These are phyloP conservation scores for Candida sanyaensis DNA, from an alignment of 1,139 yeast species.

Conservation along the genomic window DNA sequence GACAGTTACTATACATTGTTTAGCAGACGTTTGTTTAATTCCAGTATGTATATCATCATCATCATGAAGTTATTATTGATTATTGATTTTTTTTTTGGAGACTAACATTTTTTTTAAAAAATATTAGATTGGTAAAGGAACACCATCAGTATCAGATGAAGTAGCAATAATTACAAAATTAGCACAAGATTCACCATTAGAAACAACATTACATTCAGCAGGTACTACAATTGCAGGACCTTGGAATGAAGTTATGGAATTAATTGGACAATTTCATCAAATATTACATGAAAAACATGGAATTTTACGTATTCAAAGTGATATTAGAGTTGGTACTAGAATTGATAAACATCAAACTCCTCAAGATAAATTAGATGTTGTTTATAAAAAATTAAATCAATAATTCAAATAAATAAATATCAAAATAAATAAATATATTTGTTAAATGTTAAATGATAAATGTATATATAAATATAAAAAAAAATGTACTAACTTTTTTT, in stretches of 20 bases:
- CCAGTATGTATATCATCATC: conserved; percentile 40
- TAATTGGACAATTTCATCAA: conserved; percentile 80
- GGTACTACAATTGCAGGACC: conserved; percentile 92
- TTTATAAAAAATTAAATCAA: conserved; percentile 47
- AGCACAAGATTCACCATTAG: conserved; percentile 60
- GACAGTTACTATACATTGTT: conserved; percentile 58
- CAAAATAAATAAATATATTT: too few relatives aligned
- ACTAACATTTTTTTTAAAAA: conserved; percentile 21
- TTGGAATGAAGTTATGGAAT: conserved; percentile 82
- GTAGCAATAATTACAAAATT: conserved; percentile 67
- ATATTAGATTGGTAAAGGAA: conserved; percentile 65
- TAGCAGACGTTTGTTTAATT: conserved; percentile 81
- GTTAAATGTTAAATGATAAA: too few relatives aligned
- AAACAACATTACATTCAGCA: conserved; percentile 79
- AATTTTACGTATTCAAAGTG: conserved; percentile 77
- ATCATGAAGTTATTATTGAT: not conserved
- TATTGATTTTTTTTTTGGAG: not conserved
- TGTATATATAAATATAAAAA: too few relatives aligned
- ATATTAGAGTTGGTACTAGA: conserved; percentile 83
- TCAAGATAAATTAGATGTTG: conserved; percentile 64
- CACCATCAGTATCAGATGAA: conserved; percentile 79
- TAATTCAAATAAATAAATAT: not conserved
- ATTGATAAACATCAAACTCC: conserved; percentile 69
- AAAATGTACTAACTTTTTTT: not conserved
- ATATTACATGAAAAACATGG: conserved; percentile 62